Evolutionary conservation across 2,329 filamentous ascomycete species (phyloP), one percentile per base, ranked within the genome.

Genomic region (Cordyceps farinosa): DNA sequence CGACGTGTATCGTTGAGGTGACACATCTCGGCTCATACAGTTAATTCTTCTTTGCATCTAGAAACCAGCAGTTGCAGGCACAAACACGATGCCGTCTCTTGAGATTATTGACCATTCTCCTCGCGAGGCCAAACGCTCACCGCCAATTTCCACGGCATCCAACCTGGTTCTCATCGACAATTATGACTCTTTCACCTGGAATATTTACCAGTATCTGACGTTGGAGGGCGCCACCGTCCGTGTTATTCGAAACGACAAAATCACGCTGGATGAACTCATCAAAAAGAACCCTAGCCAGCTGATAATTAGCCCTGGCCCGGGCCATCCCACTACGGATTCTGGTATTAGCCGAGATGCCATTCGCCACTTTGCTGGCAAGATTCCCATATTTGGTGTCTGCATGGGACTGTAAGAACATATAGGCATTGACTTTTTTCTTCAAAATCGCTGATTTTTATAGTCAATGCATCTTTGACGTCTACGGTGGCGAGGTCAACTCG

Each of bases 161-260:
- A 98, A 98, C 77, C 84, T 99, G 64, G 85, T 99, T 66, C 84
- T 99, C 67, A 97, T 99, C 71, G 95, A 99, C 82, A 99, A 99
- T 78, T 99, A 98, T 77, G 95, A 99, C 77, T 98, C 95, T 3
- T 99, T 99, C 76, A 97, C 94, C 64, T 99, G 93, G 92, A 99
- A 99, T 73, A 92, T 99, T 64, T 99, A 98, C 76, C 96, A 99
- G 77, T 99, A 99, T 72, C 87, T 99, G 1, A 90, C 94, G 7
- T 87, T 99, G n/a, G 95, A 98, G 75, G 95, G 95, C 38, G 95
- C 96, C 34, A 90, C 82, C 1, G 95, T 97, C 57, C 91, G 89
- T 4, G 95, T 99, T 27, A 90, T 88, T 77, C 87, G 95, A 70
- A 99, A 99, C 73, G 94, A 99, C 77, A 87, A 97, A 75, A 88